phyloP scores from a whole-genome alignment of 345 rosid genomes.

The Pseudoturritis turrita region DNA sequence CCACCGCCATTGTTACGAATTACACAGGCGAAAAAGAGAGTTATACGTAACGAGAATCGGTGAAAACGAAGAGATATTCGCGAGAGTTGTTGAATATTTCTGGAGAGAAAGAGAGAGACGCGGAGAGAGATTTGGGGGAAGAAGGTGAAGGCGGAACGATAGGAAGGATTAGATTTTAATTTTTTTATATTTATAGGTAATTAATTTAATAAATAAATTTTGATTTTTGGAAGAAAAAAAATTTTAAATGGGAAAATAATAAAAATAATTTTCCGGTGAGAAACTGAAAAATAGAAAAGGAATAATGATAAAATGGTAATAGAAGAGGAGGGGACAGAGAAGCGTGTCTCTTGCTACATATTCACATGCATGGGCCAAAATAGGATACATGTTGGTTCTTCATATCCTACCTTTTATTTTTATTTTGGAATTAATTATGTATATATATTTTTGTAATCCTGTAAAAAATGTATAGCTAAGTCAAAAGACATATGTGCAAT shows the following conservation, averaged over 20 bases:
- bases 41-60: not conserved
- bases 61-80: not conserved
- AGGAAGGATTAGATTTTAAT: slow-evolving; percentile 1
- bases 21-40: not conserved
- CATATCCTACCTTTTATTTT: not conserved
- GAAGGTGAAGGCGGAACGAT: slow-evolving; percentile 20
- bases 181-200: slow-evolving; percentile 16
- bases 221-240: not conserved
- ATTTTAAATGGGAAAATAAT: not conserved
- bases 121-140: slow-evolving; percentile 14
- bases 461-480: not conserved
- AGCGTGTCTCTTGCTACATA: slow-evolving; percentile 31
- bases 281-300: not conserved
- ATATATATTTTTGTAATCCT: not conserved
- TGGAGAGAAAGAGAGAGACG: slow-evolving; percentile 21
- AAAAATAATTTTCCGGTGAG: slow-evolving; percentile 3
- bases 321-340: slow-evolving; percentile 31
- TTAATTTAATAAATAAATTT: not conserved
- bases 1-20: slow-evolving; percentile 51
- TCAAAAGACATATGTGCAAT: slow-evolving; percentile 16
- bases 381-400: slow-evolving; percentile 27
- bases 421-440: not conserved
- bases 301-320: slow-evolving; percentile 3
- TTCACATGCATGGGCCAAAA: slow-evolving; percentile 38
- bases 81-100: slow-evolving; percentile 7